Evolutionary conservation across 2,329 filamentous ascomycete genomes (phyloP).

Genomic region (Didymella keratinophila): DNA sequence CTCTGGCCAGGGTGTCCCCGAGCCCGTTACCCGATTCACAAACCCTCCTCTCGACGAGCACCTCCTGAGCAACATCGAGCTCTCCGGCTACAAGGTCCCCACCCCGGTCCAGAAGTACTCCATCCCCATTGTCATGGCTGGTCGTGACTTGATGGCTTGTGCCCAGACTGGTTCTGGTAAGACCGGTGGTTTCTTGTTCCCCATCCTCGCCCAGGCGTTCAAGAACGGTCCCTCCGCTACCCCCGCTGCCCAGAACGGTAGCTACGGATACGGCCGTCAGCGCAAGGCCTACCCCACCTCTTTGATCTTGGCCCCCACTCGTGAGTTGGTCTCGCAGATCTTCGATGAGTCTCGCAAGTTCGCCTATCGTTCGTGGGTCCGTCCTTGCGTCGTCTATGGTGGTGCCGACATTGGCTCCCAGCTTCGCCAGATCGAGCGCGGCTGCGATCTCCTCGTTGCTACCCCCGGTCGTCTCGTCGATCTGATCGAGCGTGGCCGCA

Average conservation of each 20-base stretch:
- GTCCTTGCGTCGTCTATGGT: constrained; percentile 97
- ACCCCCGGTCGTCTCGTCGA: constrained; percentile 97
- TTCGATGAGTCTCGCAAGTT: constrained; percentile 98
- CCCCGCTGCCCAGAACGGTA: constrained; percentile 70
- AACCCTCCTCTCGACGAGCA: constrained; percentile 97
- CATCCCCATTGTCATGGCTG: constrained; percentile 97
- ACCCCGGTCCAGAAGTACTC: constrained; percentile 99
- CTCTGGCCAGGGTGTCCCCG: constrained; percentile 90
- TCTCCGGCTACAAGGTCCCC: constrained; percentile 93
- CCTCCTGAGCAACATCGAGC: constrained; percentile 88
- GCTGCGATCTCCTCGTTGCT: constrained; percentile 95
- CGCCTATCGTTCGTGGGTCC: constrained; percentile 97
- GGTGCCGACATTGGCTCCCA: constrained; percentile 98
- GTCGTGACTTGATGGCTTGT: constrained; percentile 98
- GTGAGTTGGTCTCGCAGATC: constrained; percentile 98
- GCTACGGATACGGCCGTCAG: constrained; percentile 79
- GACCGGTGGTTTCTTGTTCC: constrained; percentile 99
- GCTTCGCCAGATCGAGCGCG: constrained; percentile 96
- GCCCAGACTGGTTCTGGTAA: constrained; percentile 99
- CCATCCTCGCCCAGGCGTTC: constrained; percentile 97
- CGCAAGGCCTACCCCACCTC: constrained; percentile 98
- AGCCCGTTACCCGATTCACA: constrained; percentile 87
- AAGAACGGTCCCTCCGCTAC: constrained; percentile 80
- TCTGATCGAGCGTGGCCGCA: constrained; percentile 96
- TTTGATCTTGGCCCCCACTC: constrained; percentile 92